Evolutionary conservation across 1,284 basidiomycete species (phyloP), one percentile per base, ranked within the genome.

Genomic region (Puccinia hordei): DNA sequence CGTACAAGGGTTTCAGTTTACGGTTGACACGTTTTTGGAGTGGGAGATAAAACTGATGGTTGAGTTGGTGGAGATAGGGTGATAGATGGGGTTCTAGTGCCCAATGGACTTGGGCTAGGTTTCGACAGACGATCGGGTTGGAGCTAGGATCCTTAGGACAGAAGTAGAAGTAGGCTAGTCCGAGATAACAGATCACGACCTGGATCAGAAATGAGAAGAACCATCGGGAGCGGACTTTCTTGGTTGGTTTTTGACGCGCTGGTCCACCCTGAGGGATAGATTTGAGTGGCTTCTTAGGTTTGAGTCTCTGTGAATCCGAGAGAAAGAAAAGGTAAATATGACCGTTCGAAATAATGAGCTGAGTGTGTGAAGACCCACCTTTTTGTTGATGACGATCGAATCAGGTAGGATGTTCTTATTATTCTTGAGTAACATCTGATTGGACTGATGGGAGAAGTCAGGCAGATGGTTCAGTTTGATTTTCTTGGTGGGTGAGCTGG

Each of bases 101-200:
- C 76, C 76, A 78, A 46, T 78, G 76, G 0, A 78, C 1, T 35
- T 78, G 22, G 12, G 76, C 76, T 27, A 78, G 53, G 38, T 68
- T 53, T 10, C 41, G 53, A 78, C 76, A 78, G n/a, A 78, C 30
- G 9, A 68, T 27, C 19, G 65, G 76, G 38, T 78, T 78, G 24
- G 66, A 66, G 55, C 3, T 78, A 2, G 76, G 76, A 59, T 78
- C 76, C 24, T 71, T 68, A n/a, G 76, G 76, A 71, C 76, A 78
- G 27, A 55, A 69, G 27, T 78, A 44, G 55, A 78, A 78, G 49
- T 78, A 78, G 24, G 49, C 63, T 5, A 78, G 38, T n/a, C 35
- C 33, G 38, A 78, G 38, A 69, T 78, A 78, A 55, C 74, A 76
- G 22, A 66, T 53, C 24, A 66, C 22, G 17, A 76, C 49, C 35